phyloP scores from a whole-genome alignment of 176 grass and related monocot genomes.

The Bothriochloa decipiens region DNA sequence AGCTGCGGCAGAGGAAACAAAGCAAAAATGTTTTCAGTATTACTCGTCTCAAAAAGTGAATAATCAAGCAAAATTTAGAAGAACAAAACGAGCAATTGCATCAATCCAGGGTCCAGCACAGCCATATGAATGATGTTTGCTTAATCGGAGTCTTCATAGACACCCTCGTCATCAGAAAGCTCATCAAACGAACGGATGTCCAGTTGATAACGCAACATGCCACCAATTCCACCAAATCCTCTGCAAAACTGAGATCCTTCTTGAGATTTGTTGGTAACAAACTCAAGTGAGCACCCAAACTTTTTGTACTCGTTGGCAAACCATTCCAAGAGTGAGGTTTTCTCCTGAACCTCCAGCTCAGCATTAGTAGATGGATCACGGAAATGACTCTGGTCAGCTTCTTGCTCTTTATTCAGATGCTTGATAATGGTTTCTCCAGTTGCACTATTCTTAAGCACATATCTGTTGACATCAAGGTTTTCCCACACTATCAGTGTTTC shows the following conservation, averaged over 20 bases:
- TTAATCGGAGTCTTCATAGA: constrained; percentile 73
- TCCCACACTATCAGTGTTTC: constrained; percentile 84
- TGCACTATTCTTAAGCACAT: constrained; percentile 65
- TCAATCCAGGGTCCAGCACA: not conserved
- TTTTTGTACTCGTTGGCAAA: constrained; percentile 87
- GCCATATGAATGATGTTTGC: constrained; percentile 17
- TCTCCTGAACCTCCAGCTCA: constrained; percentile 75
- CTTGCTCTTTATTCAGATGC: constrained; percentile 70
- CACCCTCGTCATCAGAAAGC: constrained; percentile 67
- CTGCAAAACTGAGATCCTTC: constrained; percentile 82
- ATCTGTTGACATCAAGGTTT: constrained; percentile 80
- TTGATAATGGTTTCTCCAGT: constrained; percentile 58
- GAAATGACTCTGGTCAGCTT: constrained; percentile 73
- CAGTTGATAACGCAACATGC: constrained; percentile 66
- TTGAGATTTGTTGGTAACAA: constrained; percentile 81
- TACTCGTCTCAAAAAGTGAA: constrained; percentile 9
- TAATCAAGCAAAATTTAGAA: constrained; percentile 22
- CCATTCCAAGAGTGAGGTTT: constrained; percentile 70
- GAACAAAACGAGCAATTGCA: not conserved
- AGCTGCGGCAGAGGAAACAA: not conserved
- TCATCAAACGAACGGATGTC: constrained; percentile 80
- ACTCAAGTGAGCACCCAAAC: constrained; percentile 80
- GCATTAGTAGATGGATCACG: constrained; percentile 55
- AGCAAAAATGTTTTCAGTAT: not conserved
- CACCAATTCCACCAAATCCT: constrained; percentile 77